Percentiles rank a stretch among this genome's conserved stretches.
Conservation (phyloP, 2,329 filamentous ascomycete species). For the Cladobotryum protrusum region DNA sequence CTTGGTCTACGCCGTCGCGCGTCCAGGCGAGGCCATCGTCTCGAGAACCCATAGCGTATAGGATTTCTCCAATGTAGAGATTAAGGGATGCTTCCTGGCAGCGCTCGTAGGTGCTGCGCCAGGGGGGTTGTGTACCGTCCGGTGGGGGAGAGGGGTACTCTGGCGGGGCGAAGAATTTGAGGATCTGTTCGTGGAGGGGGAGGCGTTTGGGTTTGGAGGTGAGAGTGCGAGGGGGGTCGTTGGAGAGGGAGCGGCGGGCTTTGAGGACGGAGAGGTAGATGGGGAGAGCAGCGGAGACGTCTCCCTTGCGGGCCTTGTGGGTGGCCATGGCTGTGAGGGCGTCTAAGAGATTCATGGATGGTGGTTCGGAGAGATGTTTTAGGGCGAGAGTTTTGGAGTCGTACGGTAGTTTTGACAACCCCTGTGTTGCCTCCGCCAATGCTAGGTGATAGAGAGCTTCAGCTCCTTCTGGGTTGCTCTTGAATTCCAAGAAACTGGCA, state of each 20-base stretch:
- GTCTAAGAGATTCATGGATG: conserved; percentile 68
- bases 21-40: conserved; percentile 84
- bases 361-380: conserved; percentile 48
- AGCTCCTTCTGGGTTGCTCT: conserved; percentile 58
- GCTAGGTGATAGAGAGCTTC: conserved; percentile 70
- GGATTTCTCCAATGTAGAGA: conserved; percentile 88
- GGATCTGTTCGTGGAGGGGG: conserved; percentile 16
- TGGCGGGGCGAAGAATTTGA: conserved; percentile 36
- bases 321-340: conserved; percentile 72
- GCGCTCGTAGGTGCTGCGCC: conserved; percentile 56
- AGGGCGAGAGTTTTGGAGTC: conserved; percentile 58
- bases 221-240: conserved; percentile 23
- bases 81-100: conserved; percentile 85
- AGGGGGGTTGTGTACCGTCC: conserved; percentile 62
- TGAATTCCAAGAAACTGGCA: conserved; percentile 79
- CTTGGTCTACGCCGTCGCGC: conserved; percentile 74
- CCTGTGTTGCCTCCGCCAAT: conserved; percentile 63
- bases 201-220: conserved; percentile 9
- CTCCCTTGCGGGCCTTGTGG: conserved; percentile 65
- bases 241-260: conserved; percentile 59
- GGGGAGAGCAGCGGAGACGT: conserved; percentile 65
- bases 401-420: conserved; percentile 37
- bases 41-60: conserved; percentile 58
- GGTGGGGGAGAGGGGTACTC: conserved; percentile 64
- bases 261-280: conserved; percentile 81